Evolutionary conservation across 805 yeast species (phyloP), one percentile per base, ranked within the genome.

Genomic region (Tetrapisispora nanseiensis): DNA sequence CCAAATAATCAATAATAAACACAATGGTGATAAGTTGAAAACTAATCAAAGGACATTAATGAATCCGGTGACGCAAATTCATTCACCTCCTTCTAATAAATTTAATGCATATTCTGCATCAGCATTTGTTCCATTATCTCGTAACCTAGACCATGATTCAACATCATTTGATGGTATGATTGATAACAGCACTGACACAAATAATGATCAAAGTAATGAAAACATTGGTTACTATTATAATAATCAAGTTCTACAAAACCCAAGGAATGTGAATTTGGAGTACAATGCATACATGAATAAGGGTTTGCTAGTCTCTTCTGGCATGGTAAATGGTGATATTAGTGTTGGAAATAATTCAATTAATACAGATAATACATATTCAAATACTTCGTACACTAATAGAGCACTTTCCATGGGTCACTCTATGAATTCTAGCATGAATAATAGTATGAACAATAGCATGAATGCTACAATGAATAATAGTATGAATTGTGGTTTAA

Each of bases 81-180:
- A 15, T 29, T 26, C 30, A 18, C 15, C 37, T 15, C 18, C 24
- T n/a, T 22, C 37, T n/a, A 41, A 35, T 16, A 56, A 52, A 42
- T 56, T 43, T 35, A 47, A 56, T 39, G 54, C 59, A 15, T 55
- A 53, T 37, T 45, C 55, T 15, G 45, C 61, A 9, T 36, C 52
- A 12, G 45, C 52, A 9, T 56, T 56, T 34, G 44, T 54, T 8
- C 59, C 61, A 19, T 46, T 48, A 9, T 30, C 34, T 30, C 18
- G 19, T 44, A 44, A 41, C 15, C 27, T 9, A 24, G 15, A 20
- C 4, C 6, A 26, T 11, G 29, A 26, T 26, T 7, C 7, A 11
- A 12, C 10, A 26, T 4, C 4, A 26, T 26, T 11, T 26, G 18
- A 13, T 8, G 13, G 6, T 13, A 1, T 38, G 27, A 27, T 15